These are phyloP conservation scores for Piper betle DNA, from an alignment of 164 flowering plant genomes.

Conservation along the genomic window DNA sequence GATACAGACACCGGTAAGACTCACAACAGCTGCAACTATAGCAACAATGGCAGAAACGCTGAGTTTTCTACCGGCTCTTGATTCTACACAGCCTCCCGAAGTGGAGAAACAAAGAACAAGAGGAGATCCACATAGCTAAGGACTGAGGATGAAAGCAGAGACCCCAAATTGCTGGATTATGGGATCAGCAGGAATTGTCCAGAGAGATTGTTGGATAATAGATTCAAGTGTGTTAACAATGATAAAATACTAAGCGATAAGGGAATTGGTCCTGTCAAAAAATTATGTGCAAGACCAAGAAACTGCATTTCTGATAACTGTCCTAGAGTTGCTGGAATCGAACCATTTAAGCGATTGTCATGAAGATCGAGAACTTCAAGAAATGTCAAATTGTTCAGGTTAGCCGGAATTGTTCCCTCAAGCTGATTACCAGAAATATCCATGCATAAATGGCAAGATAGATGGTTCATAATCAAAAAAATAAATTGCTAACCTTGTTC, in stretches of 20 bases:
- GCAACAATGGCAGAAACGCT: conserved; percentile 74
- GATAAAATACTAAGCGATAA: conserved; percentile 46
- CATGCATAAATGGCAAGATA: conserved; percentile 44
- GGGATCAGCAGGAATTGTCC: conserved; percentile 49
- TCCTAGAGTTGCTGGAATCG: conserved; percentile 58
- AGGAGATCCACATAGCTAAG: conserved; percentile 71
- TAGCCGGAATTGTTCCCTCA: conserved; percentile 54
- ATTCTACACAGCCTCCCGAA: conserved; percentile 11
- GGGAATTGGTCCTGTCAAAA: conserved; percentile 59
- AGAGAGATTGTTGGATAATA: conserved; percentile 66
- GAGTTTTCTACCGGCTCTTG: conserved; percentile 29
- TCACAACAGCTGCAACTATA: conserved; percentile 84
- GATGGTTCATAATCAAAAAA: conserved; percentile 10
- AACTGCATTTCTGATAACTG: conserved; percentile 28
- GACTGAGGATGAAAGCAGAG: conserved; percentile 55
- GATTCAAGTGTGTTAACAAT: conserved; percentile 44
- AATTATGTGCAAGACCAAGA: conserved; percentile 67
- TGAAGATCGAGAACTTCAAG: conserved; percentile 64
- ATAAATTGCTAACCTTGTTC: neutral
- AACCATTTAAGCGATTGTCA: conserved; percentile 52
- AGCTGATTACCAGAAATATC: conserved; percentile 74
- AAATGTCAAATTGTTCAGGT: conserved; percentile 57
- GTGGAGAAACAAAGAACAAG: conserved; percentile 34
- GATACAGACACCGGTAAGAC: conserved; percentile 68
- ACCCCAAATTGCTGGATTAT: conserved; percentile 42